A percentile compares a stretch with the other conserved stretches of the same genome.
Evolutionary conservation across 164 flowering plant genomes (phyloP).

Genomic region (Pachysandra terminalis): DNA sequence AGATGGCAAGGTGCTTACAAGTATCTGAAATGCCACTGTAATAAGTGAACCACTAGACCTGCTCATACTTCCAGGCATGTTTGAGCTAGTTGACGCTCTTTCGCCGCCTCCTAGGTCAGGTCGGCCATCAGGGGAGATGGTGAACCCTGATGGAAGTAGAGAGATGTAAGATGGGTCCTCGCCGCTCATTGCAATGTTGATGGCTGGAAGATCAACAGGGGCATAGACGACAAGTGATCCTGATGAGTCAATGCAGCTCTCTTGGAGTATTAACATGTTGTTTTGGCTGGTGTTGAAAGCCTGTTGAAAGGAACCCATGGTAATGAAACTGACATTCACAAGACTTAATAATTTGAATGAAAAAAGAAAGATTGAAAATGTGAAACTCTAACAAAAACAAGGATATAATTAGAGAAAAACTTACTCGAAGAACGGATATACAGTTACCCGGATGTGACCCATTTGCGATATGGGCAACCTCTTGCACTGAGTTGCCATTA

Average conservation of each 20-base stretch:
- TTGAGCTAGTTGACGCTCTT: slow-evolving; percentile 40
- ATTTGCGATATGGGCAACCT: slow-evolving; percentile 52
- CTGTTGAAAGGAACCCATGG: slow-evolving; percentile 20
- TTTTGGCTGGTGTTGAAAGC: slow-evolving; percentile 63
- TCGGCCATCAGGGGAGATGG: slow-evolving; percentile 61
- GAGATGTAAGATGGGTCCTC: slow-evolving; percentile 78
- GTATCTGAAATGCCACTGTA: slow-evolving; percentile 78
- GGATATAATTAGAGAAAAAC: neutral
- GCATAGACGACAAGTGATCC: slow-evolving; percentile 70
- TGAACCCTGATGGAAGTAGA: slow-evolving; percentile 79
- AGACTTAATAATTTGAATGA: no score
- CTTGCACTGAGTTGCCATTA: slow-evolving; percentile 51
- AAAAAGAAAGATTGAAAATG: neutral
- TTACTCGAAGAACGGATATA: slow-evolving; percentile 55
- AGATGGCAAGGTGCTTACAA: slow-evolving; percentile 66
- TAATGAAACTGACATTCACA: no score
- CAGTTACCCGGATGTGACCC: slow-evolving; percentile 66
- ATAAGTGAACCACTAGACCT: slow-evolving; percentile 61
- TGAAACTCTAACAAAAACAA: no score
- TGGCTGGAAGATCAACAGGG: slow-evolving; percentile 65
- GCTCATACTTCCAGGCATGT: slow-evolving; percentile 11
- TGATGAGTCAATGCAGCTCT: slow-evolving; percentile 72
- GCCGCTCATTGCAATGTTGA: slow-evolving; percentile 82
- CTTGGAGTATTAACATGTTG: slow-evolving; percentile 86
- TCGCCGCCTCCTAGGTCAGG: slow-evolving; percentile 18